Evolutionary conservation across 1,284 basidiomycete species (phyloP).

Genomic region (Tilletia indica): DNA sequence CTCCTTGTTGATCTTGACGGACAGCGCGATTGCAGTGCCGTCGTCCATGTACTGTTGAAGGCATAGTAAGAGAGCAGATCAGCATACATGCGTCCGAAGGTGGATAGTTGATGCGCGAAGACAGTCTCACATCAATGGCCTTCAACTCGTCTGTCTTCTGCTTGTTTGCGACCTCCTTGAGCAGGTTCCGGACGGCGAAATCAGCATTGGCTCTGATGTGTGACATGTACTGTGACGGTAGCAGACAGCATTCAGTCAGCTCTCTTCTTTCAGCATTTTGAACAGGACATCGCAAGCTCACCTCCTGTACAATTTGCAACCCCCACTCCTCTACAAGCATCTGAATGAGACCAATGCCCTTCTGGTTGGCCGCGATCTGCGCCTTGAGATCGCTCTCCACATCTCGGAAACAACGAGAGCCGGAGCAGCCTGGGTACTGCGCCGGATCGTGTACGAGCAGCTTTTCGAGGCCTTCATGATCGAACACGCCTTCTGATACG

Average conservation of each 20-base stretch:
- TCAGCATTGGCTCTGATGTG: conserved; percentile 85
- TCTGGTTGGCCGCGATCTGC: conserved; percentile 94
- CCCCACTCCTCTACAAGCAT: conserved; percentile 82
- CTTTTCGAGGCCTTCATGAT: conserved; percentile 71
- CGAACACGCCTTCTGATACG: conserved; percentile 77
- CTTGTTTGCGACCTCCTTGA: conserved; percentile 72
- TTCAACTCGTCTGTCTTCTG: conserved; percentile 66
- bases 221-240: conserved; percentile 35
- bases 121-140: conserved; percentile 62
- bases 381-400: conserved; percentile 90
- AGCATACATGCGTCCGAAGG: background rate
- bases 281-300: conserved; percentile 3
- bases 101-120: background rate
- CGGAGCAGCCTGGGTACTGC: conserved; percentile 63
- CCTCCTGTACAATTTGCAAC: conserved; percentile 73
- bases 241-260: background rate
- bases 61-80: too few relatives aligned
- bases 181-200: conserved; percentile 76
- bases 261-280: too few relatives aligned
- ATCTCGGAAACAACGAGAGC: conserved; percentile 65
- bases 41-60: conserved; percentile 25
- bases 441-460: conserved; percentile 84
- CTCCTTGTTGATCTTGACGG: conserved; percentile 73
- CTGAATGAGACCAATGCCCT: conserved; percentile 64
- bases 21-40: conserved; percentile 68